Base-by-base conservation (phyloP, 2,329 filamentous ascomycete species). In the Fusarium clavum region DNA sequence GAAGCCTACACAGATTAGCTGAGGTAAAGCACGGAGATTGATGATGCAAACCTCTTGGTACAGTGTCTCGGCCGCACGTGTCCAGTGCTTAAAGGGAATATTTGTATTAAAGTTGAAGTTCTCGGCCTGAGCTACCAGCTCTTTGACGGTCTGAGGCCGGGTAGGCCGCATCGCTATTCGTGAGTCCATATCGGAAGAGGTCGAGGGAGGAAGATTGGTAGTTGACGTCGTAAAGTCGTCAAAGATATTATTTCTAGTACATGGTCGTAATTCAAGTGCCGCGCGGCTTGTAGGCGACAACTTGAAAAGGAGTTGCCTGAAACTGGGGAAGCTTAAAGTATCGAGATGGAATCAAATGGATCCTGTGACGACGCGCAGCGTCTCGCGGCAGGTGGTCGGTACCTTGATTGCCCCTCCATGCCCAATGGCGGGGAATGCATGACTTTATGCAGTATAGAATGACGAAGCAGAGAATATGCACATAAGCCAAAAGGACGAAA, bases 41-140 rank as follows among this genome's bases (percentile, higher is more conserved):
- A 9, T 29, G 2, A 11, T 9, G 18, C 85, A 53, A 73, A 97
- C 94, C 87, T 97, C 92, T 80, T 93, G 91, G 66, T 92, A 86
- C 55, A 98, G 83, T 8, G 91, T 92, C 64, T 92, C 90, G 8
- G 94, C 93, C 4, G 94, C 92, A 38, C 94, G 88, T 29, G 94
- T 83, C 92, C 94, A 97, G 78, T 92, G 90, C 71, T 91, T 91
- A 60, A 98, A 85, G 5, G 91, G 88, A 55, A 97, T 91, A 32
- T 87, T 86, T 3, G 87, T 86, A 78, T 94, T 93, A 82, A 94
- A 98, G 61, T 92, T 89, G 78, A 96, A 98, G 70, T 91, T 88
- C 69, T 90, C 86, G 5, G 95, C 96, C 72, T 91, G 89, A 30
- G 87, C 84, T 13, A 91, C 88, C 64, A 98, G 91, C 77, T 97